Evolutionary conservation across 2,329 filamentous ascomycete genomes (phyloP).

Genomic region (Teratosphaeria epicoccoides): DNA sequence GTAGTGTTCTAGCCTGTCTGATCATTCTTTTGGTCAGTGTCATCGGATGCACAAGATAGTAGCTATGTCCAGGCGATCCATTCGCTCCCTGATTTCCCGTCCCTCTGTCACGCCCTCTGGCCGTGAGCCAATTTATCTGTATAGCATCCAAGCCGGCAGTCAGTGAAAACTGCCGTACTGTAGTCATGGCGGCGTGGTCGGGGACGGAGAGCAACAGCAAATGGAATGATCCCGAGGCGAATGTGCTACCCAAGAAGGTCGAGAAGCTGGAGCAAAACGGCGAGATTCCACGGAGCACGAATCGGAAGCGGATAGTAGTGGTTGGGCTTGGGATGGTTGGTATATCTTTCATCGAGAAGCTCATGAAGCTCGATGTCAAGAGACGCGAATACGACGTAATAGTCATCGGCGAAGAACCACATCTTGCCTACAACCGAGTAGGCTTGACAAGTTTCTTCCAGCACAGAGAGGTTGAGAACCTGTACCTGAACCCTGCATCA

Average conservation of each 20-base stretch:
- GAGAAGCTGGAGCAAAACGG: constrained; percentile 24
- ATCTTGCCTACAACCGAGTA: constrained; percentile 85
- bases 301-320: constrained; percentile 62
- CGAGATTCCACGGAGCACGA: constrained; percentile 24
- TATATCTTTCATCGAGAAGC: constrained; percentile 57
- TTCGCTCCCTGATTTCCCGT: neutral
- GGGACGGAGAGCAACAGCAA: constrained; percentile 33
- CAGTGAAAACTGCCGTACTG: neutral
- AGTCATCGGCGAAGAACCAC: constrained; percentile 77
- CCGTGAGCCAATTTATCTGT: neutral
- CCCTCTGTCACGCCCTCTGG: neutral
- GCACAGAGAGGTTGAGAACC: constrained; percentile 70
- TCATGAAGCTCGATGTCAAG: constrained; percentile 72
- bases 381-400: constrained; percentile 66
- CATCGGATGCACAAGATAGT: neutral
- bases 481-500: constrained; percentile 77
- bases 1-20: neutral
- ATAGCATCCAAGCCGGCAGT: neutral
- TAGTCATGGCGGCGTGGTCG: neutral
- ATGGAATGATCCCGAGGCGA: constrained; percentile 38
- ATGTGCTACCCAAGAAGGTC: constrained; percentile 35
- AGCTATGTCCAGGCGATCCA: neutral
- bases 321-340: constrained; percentile 82
- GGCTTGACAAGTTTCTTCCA: constrained; percentile 83
- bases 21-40: neutral